phyloP scores from a whole-genome alignment of 1,284 basidiomycete species.

The Trichosporon sp. region DNA sequence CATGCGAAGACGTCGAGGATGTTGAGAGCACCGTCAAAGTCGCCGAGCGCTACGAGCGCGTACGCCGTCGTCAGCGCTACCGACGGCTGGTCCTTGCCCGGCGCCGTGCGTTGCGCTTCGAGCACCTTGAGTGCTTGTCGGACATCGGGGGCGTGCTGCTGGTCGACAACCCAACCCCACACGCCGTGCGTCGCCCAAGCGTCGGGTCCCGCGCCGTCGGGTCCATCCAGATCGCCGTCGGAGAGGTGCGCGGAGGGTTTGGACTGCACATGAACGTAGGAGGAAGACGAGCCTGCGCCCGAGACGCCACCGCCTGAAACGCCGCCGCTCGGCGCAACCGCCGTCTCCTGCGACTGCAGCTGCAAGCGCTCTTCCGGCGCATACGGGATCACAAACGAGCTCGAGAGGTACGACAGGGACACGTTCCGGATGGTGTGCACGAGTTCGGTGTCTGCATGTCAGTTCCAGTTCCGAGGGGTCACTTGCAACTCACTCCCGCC shows the following conservation, averaged over 20 bases:
- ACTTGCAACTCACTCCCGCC: conserved; percentile 49
- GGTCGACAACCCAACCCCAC: conserved; percentile 23
- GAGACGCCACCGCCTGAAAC: conserved; percentile 26
- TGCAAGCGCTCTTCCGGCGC: conserved; percentile 20
- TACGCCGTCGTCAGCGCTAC: conserved; percentile 67
- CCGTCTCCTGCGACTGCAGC: conserved; percentile 31
- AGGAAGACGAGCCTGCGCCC: conserved; percentile 38
- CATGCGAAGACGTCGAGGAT: conserved; percentile 65
- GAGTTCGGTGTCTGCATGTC: conserved; percentile 42
- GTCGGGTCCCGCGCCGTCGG: conserved; percentile 38
- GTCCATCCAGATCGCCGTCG: conserved; percentile 47
- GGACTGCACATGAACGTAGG: conserved; percentile 46
- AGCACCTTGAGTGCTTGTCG: neutral
- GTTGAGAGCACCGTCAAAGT: conserved; percentile 66
- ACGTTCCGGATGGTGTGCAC: conserved; percentile 51
- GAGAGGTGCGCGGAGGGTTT: conserved; percentile 36
- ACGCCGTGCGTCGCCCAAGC: conserved; percentile 33
- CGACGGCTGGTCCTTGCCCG: conserved; percentile 42
- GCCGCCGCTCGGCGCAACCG: neutral
- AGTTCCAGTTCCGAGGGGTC: neutral
- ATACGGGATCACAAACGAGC: conserved; percentile 33
- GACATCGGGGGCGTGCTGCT: conserved; percentile 1
- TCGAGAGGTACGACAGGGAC: conserved; percentile 49
- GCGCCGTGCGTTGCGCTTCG: neutral
- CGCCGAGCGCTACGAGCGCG: conserved; percentile 72